A percentile compares a stretch with the other conserved stretches of the same genome.
Conservation (phyloP, 139 green algal genomes). For the Coelastrella sp. region DNA sequence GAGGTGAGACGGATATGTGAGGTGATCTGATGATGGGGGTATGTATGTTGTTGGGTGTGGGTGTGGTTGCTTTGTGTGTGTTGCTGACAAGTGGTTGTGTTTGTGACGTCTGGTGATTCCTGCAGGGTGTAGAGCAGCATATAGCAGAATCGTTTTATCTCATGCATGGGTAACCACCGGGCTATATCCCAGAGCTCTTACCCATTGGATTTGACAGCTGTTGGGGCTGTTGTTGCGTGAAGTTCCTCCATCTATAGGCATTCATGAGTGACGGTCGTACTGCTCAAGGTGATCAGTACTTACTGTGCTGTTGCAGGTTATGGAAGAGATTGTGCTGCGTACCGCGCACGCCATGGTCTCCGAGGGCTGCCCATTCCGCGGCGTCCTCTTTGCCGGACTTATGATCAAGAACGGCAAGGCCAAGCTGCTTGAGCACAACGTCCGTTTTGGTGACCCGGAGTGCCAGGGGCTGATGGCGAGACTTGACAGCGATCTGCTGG, state of each 20-base stretch:
- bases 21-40: neutral
- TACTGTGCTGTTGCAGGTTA: constrained; percentile 64
- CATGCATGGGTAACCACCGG: no score
- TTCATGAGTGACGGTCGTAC: no score
- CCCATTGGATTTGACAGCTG: no score
- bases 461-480: constrained; percentile 96
- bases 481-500: constrained; percentile 87
- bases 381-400: constrained; percentile 96
- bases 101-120: no score
- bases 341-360: constrained; percentile 90
- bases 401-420: constrained; percentile 94
- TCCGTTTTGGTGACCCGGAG: constrained; percentile 98
- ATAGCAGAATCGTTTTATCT: no score
- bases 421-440: constrained; percentile 98
- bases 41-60: neutral
- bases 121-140: no score
- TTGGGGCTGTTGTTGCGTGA: no score
- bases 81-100: no score
- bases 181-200: no score
- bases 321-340: constrained; percentile 89
- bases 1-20: no score
- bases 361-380: constrained; percentile 88
- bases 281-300: neutral
- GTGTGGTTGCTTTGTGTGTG: no score
- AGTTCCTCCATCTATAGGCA: no score